Percentiles rank a stretch among this genome's conserved stretches.
phyloP scores from a whole-genome alignment of 352 stramenopile genomes.

The Globisporangium parvum region DNA sequence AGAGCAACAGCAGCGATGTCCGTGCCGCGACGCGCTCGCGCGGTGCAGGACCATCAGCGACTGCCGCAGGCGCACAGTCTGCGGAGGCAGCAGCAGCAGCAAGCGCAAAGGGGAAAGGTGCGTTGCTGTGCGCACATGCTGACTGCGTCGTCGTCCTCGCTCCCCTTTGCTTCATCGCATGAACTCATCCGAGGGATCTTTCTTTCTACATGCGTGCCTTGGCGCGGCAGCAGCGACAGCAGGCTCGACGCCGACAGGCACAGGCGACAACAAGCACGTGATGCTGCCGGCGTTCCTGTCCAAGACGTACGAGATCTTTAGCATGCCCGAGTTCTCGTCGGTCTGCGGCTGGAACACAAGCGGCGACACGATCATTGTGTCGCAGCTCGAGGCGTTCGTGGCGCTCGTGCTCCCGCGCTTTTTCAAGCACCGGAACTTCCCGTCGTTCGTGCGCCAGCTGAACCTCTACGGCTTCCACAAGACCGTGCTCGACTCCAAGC shows the following conservation, averaged over 20 bases:
- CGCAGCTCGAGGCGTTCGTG: conserved; percentile 77
- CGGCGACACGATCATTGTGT: conserved; percentile 91
- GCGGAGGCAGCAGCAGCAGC: background rate
- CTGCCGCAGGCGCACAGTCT: background rate
- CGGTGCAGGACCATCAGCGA: background rate
- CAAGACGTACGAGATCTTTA: conserved; percentile 94
- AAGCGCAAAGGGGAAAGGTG: conserved; percentile 3
- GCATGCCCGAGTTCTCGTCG: conserved; percentile 69
- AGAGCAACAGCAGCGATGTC: background rate
- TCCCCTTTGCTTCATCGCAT: too few species aligned
- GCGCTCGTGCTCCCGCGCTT: conserved; percentile 83
- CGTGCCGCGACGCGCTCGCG: conserved; percentile 6
- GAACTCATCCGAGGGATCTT: too few species aligned
- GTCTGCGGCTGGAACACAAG: conserved; percentile 89
- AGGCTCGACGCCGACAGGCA: background rate
- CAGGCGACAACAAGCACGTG: conserved; percentile 60
- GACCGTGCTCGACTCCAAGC: conserved; percentile 88
- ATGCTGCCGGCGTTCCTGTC: conserved; percentile 88
- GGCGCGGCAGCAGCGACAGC: background rate
- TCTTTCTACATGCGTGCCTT: too few species aligned
- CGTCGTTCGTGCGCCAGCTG: conserved; percentile 92
- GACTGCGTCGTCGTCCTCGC: too few species aligned
- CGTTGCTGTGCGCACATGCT: too few species aligned
- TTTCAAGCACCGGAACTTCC: conserved; percentile 93
- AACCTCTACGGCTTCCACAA: conserved; percentile 95